A percentile compares a stretch with the other conserved stretches of the same genome.
Conservation (phyloP, 2,329 filamentous ascomycete genomes). For the Aspergillus uvarum region DNA sequence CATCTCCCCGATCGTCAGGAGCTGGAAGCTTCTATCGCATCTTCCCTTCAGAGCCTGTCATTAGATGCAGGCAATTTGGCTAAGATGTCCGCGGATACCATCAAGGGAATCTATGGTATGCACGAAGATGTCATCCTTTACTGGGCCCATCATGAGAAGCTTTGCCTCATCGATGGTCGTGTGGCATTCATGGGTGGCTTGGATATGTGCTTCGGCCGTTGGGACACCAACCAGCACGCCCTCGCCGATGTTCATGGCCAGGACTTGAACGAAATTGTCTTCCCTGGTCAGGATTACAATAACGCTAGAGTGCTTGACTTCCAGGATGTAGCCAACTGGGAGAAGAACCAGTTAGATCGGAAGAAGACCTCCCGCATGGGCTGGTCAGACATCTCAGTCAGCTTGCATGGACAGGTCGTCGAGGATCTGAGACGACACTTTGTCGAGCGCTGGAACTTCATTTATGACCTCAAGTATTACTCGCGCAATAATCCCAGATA, state of each 20-base stretch:
- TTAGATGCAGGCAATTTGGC: slow-evolving; percentile 57
- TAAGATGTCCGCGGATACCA: slow-evolving; percentile 67
- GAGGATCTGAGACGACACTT: slow-evolving; percentile 77
- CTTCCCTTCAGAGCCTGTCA: slow-evolving; percentile 57
- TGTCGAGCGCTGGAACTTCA: slow-evolving; percentile 86
- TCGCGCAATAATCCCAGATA: slow-evolving; percentile 56
- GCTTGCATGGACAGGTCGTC: slow-evolving; percentile 71
- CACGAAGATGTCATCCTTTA: slow-evolving; percentile 79
- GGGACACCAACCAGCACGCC: slow-evolving; percentile 83
- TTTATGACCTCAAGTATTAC: slow-evolving; percentile 78
- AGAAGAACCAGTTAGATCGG: slow-evolving; percentile 83
- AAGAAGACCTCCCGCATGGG: slow-evolving; percentile 82
- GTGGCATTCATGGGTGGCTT: slow-evolving; percentile 88
- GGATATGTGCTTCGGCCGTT: slow-evolving; percentile 84
- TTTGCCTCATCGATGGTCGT: slow-evolving; percentile 76
- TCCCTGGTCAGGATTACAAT: slow-evolving; percentile 91
- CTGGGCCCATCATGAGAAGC: slow-evolving; percentile 93
- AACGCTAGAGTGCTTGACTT: slow-evolving; percentile 84
- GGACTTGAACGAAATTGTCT: slow-evolving; percentile 72
- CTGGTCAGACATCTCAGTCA: slow-evolving; percentile 84
- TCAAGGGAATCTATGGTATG: slow-evolving; percentile 79
- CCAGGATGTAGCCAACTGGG: slow-evolving; percentile 71
- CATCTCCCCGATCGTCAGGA: slow-evolving; percentile 74
- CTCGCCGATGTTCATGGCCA: slow-evolving; percentile 81
- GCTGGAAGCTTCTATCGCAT: slow-evolving; percentile 58